Percentiles rank a stretch among this genome's conserved stretches.
Evolutionary conservation across 148 eudicot species (phyloP).

Genomic region (Spergularia bocconei): DNA sequence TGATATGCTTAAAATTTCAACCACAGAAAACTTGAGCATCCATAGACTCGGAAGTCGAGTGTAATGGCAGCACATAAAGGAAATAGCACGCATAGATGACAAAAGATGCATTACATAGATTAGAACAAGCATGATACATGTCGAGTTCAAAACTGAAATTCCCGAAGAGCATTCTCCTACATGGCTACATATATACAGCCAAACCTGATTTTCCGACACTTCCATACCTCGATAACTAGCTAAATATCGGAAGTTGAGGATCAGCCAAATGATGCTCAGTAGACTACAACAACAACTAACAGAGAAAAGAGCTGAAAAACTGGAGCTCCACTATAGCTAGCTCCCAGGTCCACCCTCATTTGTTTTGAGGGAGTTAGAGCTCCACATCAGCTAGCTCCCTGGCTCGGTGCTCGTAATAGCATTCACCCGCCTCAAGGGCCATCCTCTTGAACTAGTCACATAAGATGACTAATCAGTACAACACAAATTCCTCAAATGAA

Average conservation of each 20-base stretch:
- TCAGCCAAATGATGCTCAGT: constrained; percentile 10
- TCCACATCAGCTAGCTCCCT: not conserved
- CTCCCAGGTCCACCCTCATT: not conserved
- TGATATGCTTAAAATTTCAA: not conserved
- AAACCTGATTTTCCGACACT: constrained; percentile 6
- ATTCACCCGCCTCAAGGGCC: constrained; percentile 24
- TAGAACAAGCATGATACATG: constrained; percentile 9
- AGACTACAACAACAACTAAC: not conserved
- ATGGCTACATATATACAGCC: constrained; percentile 17
- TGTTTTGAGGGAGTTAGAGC: constrained; percentile 15
- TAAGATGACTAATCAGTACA: constrained; percentile 3
- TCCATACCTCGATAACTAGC: constrained; percentile 8
- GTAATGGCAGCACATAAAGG: not conserved
- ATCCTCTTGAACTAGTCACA: constrained; percentile 34
- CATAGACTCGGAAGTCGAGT: no score
- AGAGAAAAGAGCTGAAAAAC: not conserved
- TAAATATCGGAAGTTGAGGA: constrained; percentile 9
- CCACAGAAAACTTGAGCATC: not conserved
- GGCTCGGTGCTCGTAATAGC: constrained; percentile 7
- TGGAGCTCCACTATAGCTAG: constrained; percentile 4
- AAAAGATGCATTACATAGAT: constrained; percentile 8
- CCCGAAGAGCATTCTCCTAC: constrained; percentile 16
- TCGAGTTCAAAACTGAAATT: not conserved
- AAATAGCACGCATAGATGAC: not conserved
- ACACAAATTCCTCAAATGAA: not conserved